Evolutionary conservation across 306 rosid species (phyloP).

Genomic region (Glycyrrhiza uralensis): DNA sequence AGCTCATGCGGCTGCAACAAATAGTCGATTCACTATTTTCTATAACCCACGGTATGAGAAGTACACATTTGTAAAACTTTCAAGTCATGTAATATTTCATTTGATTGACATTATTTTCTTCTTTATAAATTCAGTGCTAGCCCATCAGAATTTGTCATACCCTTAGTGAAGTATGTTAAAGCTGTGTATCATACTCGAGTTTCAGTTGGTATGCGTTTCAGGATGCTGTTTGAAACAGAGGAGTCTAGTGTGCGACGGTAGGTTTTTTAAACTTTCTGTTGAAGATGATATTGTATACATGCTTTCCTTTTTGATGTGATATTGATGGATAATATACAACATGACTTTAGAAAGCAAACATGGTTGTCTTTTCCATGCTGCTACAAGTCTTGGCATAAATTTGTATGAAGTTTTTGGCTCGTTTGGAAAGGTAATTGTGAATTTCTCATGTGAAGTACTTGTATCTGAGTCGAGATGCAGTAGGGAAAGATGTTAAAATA

Average conservation of each 20-base stretch:
- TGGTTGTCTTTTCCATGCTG: background rate
- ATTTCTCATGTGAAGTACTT: slow-evolving; percentile 7
- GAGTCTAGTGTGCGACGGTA: slow-evolving; percentile 98
- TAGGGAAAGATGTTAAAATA: too few species aligned
- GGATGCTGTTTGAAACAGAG: slow-evolving; percentile 98
- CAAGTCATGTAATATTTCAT: background rate
- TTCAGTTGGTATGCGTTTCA: slow-evolving; percentile 97
- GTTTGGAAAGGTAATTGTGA: background rate
- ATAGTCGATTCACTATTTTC: slow-evolving; percentile 93
- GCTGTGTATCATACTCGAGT: slow-evolving; percentile 95
- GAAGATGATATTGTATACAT: background rate
- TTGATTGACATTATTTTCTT: slow-evolving; percentile 8
- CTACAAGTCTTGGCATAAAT: background rate
- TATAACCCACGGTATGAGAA: slow-evolving; percentile 80
- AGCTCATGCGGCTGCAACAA: slow-evolving; percentile 98
- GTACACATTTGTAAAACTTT: background rate
- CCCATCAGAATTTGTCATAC: slow-evolving; percentile 96
- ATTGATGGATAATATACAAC: background rate
- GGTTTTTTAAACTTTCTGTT: slow-evolving; percentile 15
- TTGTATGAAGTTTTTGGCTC: background rate
- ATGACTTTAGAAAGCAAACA: background rate
- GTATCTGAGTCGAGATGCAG: too few species aligned
- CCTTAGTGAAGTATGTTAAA: slow-evolving; percentile 76
- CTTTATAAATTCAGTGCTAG: slow-evolving; percentile 65
- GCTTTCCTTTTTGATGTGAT: background rate